Evolutionary conservation across 179 eudicot genomes (phyloP), one percentile per base, ranked within the genome.

Genomic region (Camellia oleifera): DNA sequence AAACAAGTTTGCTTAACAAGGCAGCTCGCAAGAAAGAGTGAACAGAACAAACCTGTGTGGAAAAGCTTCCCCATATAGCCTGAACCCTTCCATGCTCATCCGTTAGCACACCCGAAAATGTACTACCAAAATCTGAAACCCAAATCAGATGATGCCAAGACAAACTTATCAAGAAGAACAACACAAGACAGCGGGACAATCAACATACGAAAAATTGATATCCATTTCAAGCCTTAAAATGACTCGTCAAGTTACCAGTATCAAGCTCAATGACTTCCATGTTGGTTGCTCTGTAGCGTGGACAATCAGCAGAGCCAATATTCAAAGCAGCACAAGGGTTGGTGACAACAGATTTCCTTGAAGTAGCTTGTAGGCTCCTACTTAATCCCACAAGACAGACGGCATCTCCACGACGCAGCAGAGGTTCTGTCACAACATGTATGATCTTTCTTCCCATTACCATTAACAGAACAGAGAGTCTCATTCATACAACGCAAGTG

Each of bases 261-360:
- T 94, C 98, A 77, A 96, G 94, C 91, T 96, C 99, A 69, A 96
- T 91, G 78, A 96, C 98, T 84, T 96, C 99, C 98, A 94, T 91
- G 82, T 96, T 96, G 67, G 85, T 94, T 80, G 99, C 98, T 86
- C 99, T 89, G 81, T 96, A 96, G 72, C 98, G 92, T 26, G 99
- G 99, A 85, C 94, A 87, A 84, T 90, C 98, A 81, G 99, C 98
- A 13, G 99, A 91, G 69, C 91, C 88, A 76, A 92, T 91, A 81
- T 88, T 96, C 57, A 96, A 78, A 54, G 99, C 94, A 83, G 96
- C 96, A 85, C 88, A 89, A 53, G 99, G 96, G 71, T 92, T 96
- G 85, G 99, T 96, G 79, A 96, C 99, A 79, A 91, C 81, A 48
- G 99, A 96, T 88, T 92, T 94, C 82, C 99, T 88, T 13, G 98